Evolutionary conservation across 2,329 filamentous ascomycete genomes (phyloP).

Genomic region (Penicillium sp.): DNA sequence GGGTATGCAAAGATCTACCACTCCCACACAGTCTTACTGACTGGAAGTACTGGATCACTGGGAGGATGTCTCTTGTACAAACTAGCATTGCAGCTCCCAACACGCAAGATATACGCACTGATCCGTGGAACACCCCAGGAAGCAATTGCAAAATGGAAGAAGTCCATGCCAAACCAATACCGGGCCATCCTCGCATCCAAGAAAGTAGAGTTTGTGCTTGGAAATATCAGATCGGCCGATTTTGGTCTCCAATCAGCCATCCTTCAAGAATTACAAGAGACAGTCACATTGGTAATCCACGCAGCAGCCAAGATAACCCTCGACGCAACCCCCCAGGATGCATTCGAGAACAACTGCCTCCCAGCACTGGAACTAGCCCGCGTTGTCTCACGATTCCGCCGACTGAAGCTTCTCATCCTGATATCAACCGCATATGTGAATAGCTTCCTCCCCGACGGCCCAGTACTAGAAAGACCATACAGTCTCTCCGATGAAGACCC

Average conservation of each 20-base stretch:
- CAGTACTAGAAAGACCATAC: slow-evolving; percentile 29
- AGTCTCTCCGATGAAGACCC: slow-evolving; percentile 24
- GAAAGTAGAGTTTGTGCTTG: slow-evolving; percentile 31
- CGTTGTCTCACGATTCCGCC: slow-evolving; percentile 27
- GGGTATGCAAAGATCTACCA: slow-evolving; percentile 30
- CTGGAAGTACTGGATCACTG: slow-evolving; percentile 33
- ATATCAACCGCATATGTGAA: slow-evolving; percentile 34
- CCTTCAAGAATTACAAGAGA: slow-evolving; percentile 21
- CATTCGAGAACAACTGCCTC: slow-evolving; percentile 34
- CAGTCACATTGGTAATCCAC: slow-evolving; percentile 36
- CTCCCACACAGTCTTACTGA: slow-evolving; percentile 31
- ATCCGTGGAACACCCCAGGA: slow-evolving; percentile 23
- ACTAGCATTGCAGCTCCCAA: slow-evolving; percentile 33
- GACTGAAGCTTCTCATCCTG: slow-evolving; percentile 31
- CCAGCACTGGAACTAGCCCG: slow-evolving; percentile 31
- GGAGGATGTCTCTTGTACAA: slow-evolving; percentile 38
- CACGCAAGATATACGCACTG: slow-evolving; percentile 31
- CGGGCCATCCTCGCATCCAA: slow-evolving; percentile 25
- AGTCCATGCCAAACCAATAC: slow-evolving; percentile 30
- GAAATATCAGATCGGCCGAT: slow-evolving; percentile 27
- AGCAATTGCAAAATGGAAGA: slow-evolving; percentile 31
- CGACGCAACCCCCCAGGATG: slow-evolving; percentile 26
- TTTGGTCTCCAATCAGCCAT: slow-evolving; percentile 24
- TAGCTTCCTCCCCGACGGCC: slow-evolving; percentile 33
- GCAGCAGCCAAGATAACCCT: slow-evolving; percentile 35